A percentile compares a stretch with the other conserved stretches of the same genome.
These are phyloP conservation scores for Penicillium olsonii DNA, from an alignment of 2,329 filamentous ascomycete species.

Conservation along the genomic window DNA sequence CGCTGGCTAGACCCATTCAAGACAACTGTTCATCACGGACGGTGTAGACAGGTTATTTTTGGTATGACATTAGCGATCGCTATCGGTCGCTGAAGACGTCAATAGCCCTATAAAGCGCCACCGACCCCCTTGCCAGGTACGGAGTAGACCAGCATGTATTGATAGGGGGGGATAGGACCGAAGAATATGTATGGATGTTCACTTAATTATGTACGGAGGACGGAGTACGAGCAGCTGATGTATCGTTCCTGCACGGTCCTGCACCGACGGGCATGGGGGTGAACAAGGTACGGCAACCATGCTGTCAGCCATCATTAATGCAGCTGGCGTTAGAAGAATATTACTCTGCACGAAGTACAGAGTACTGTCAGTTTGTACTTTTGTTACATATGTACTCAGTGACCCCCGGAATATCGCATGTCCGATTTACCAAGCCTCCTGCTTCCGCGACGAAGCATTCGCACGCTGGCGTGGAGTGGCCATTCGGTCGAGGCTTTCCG, in stretches of 20 bases:
- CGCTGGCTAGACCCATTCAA: conserved; percentile 18
- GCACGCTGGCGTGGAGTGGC: conserved; percentile 5
- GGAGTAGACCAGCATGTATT: background rate
- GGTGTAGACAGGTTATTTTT: conserved; percentile 23
- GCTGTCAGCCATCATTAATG: background rate
- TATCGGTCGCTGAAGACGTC: background rate
- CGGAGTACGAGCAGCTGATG: conserved; percentile 5
- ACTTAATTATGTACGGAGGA: too few species aligned
- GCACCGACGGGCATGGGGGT: background rate
- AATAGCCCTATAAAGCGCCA: background rate
- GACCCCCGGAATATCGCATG: conserved; percentile 1
- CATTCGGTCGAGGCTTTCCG: conserved; percentile 19
- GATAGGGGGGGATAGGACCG: background rate
- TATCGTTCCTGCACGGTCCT: conserved; percentile 17
- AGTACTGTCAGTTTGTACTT: background rate
- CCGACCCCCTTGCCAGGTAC: background rate
- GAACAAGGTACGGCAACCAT: conserved; percentile 1
- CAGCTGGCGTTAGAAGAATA: background rate
- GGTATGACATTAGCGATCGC: conserved; percentile 1
- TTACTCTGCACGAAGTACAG: background rate
- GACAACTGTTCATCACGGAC: background rate
- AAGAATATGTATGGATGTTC: too few species aligned
- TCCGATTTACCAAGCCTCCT: background rate
- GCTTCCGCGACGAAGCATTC: background rate
- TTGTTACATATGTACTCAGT: background rate